Evolutionary conservation across 495 filamentous ascomycete species (phyloP), one percentile per base, ranked within the genome.

Genomic region (Trichocladium antarcticum): DNA sequence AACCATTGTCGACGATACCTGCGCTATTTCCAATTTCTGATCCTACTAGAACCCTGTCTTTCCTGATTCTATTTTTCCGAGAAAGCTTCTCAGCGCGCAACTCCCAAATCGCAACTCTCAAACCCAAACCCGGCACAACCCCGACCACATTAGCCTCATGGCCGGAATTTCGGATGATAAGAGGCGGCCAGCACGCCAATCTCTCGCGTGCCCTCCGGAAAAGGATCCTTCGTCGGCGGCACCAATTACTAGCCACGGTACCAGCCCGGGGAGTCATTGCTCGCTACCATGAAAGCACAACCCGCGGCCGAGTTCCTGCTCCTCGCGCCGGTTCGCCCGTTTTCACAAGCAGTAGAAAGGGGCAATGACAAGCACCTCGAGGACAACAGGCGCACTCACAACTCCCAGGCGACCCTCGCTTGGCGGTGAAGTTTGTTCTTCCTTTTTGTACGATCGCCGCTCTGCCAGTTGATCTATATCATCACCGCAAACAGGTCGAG

Each of bases 381-480:
- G 28, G 1, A 51, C 51, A 0, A 48, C 47, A 0, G 56, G 56
- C 12, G 55, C 56, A 3, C 60, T 56, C 2, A 34, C 50, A 14
- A 63, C 54, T 1, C 57, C 52, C 5, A 65, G 24, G n/a, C n/a
- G n/a, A n/a, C 5, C 55, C 62, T 5, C 63, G 51, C n/a, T 55
- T 62, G n/a, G 49, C 49, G 5, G 48, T n/a, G n/a, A n/a, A n/a
- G n/a, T n/a, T n/a, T n/a, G n/a, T n/a, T n/a, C n/a, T n/a, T n/a
- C n/a, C 11, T 6, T 12, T 19, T n/a, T 27, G 31, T 31, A 10
- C 44, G 49, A 39, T 66, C 63, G 47, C 46, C 56, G 50, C 53
- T 52, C 20, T 65, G 62, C 52, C 53, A 65, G 57, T 65, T 63
- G 51, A 67, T 61, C 46, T 67, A 62, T 42, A 67, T 57, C 60